Conservation (phyloP, 306 rosid species). For the Adenanthera pavonina region DNA sequence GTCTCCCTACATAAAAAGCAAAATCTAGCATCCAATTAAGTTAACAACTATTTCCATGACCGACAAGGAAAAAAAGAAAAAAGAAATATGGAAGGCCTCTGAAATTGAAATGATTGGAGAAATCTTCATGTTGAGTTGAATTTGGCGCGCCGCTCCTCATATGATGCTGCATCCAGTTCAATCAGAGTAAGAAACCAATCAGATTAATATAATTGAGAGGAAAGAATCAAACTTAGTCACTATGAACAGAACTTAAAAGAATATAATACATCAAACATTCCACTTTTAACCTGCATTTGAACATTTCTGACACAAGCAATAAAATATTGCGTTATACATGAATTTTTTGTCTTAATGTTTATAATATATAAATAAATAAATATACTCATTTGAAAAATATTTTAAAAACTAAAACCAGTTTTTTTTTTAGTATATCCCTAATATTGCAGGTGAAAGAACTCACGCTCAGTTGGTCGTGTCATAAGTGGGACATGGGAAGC, state of each 20-base stretch:
- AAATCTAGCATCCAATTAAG: neutral
- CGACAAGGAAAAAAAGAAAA: neutral
- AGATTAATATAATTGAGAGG: slow-evolving; percentile 5
- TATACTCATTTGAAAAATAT: too few species aligned
- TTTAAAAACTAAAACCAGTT: too few species aligned
- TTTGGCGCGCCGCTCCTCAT: slow-evolving; percentile 82
- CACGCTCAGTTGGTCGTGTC: slow-evolving; percentile 93
- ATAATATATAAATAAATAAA: too few species aligned
- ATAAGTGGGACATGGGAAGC: slow-evolving; percentile 65
- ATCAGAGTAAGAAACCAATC: slow-evolving; percentile 31
- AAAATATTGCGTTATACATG: too few species aligned
- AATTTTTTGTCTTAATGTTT: too few species aligned
- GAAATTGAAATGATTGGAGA: slow-evolving; percentile 26
- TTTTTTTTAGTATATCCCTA: neutral
- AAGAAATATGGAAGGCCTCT: neutral
- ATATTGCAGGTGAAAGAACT: slow-evolving; percentile 47
- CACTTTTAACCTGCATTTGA: slow-evolving; percentile 28
- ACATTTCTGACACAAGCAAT: slow-evolving; percentile 25
- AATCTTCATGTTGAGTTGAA: slow-evolving; percentile 47
- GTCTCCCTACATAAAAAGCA: neutral
- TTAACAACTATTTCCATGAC: slow-evolving; percentile 6
- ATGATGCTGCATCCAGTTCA: slow-evolving; percentile 70
- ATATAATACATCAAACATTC: slow-evolving; percentile 18
- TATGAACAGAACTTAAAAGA: neutral
- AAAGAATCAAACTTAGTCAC: neutral